A percentile compares a stretch with the other conserved stretches of the same genome.
Conservation (phyloP, 140 eudicot genomes). For the Anethum foeniculum region DNA sequence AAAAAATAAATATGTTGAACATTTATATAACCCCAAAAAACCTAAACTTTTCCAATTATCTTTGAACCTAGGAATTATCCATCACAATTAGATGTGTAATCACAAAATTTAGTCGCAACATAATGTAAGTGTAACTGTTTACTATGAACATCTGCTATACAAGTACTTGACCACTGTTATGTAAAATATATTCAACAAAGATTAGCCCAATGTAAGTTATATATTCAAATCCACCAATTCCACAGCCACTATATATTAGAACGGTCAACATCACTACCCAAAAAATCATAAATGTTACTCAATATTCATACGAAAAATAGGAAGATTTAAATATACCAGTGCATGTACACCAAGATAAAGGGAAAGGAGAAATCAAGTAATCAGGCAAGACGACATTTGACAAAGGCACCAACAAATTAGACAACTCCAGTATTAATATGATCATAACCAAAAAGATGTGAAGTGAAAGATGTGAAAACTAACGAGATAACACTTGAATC, state of each 20-base stretch:
- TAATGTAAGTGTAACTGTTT: not conserved
- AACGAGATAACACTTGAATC: constrained; percentile 94
- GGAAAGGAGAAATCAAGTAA: not conserved
- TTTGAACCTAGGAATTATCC: not conserved
- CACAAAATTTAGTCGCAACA: not conserved
- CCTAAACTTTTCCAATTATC: not conserved
- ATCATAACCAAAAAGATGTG: not conserved
- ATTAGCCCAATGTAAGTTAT: not conserved
- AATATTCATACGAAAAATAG: not conserved
- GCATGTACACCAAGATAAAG: not conserved
- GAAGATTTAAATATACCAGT: not conserved
- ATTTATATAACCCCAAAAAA: not conserved
- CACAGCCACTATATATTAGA: not conserved
- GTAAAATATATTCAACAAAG: not conserved
- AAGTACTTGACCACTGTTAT: not conserved
- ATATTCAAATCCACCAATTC: not conserved
- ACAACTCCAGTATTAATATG: not conserved
- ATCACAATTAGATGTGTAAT: not conserved
- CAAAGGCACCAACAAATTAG: not conserved
- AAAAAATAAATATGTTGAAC: not conserved
- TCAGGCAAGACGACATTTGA: not conserved
- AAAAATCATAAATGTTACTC: not conserved
- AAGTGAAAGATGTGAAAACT: constrained; percentile 28
- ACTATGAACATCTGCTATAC: not conserved
- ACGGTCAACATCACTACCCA: not conserved